Base-by-base conservation (phyloP, 108 stramenopile genomes). In the Nitzschia sp. region DNA sequence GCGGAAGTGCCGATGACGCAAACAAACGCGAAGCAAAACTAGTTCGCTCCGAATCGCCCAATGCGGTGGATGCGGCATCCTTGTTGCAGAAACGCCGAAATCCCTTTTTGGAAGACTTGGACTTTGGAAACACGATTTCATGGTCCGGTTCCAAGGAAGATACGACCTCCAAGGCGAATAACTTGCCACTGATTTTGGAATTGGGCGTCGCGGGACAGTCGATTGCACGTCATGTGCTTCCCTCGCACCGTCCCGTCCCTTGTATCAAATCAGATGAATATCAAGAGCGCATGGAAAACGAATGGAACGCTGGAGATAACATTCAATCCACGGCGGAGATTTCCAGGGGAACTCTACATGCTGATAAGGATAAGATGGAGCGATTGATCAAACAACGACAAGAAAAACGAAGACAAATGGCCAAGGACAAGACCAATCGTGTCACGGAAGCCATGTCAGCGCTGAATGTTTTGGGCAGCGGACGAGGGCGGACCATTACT, bases 401-500 rank as follows among this genome's bases (percentile, higher is more conserved):
- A 66, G 73, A 71, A 45, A 87, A 90, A 60, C 77, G 93, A 17
- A 82, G 77, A 46, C 80, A 89, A 75, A 89, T 92, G 88, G 93
- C 90, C 38, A 89, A 80, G 45, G 90, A 92, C 64, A 95, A 95
- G 75, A 91, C 86, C 38, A 83, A 73, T 76, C 90, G 93, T 68
- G 85, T 95, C 25, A 90, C 79, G 8, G 85, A 90, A 53, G 89
- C 89, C 50, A 80, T 95, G 87, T 83, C 79, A 25, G 82, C 90
- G 3, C 58, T 95, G 41, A 63, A 75, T 27, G 62, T 78, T 13
- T 28, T 87, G 31, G 86, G 82, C 4, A 76, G 81, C 29, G 93
- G 93, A 28, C 83, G 85, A 21, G 93, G 93, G 44, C 78, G 93
- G 17, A 85, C 89, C 35, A 91, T 95, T 72, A 95, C 93, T 0